Conservation (phyloP, 495 filamentous ascomycete species). For the Amorphotheca resinae region DNA sequence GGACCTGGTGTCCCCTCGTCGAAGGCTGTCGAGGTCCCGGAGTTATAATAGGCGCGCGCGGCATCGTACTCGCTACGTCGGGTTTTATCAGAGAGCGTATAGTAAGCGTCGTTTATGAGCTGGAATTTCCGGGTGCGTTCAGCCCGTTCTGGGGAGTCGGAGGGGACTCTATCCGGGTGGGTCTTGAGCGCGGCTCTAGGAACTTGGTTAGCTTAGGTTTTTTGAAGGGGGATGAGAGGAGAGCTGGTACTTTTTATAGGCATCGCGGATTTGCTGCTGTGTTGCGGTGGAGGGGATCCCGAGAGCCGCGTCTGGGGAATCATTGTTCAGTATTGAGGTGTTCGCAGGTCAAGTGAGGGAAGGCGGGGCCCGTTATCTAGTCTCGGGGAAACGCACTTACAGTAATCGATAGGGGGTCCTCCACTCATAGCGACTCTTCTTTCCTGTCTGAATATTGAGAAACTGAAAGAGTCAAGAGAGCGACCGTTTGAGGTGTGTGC, state of each 20-base stretch:
- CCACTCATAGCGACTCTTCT: slow-evolving; percentile 24
- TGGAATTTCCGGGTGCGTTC: slow-evolving; percentile 83
- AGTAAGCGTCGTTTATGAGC: slow-evolving; percentile 95
- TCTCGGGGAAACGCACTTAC: slow-evolving; percentile 24
- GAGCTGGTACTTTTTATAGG: slow-evolving; percentile 73
- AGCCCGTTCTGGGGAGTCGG: slow-evolving; percentile 73
- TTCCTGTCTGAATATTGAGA: neutral
- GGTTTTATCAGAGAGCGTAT: slow-evolving; percentile 69
- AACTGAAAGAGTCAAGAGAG: neutral
- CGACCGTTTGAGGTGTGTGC: neutral
- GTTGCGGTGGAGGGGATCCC: slow-evolving; percentile 62
- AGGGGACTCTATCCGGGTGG: slow-evolving; percentile 84
- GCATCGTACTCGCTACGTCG: slow-evolving; percentile 86
- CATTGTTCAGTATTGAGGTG: neutral
- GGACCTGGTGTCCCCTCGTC: slow-evolving; percentile 44
- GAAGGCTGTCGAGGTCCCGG: slow-evolving; percentile 29
- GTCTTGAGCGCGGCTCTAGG: slow-evolving; percentile 79
- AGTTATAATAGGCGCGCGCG: slow-evolving; percentile 30
- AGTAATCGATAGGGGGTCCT: slow-evolving; percentile 38
- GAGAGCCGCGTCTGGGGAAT: slow-evolving; percentile 48
- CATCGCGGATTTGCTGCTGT: slow-evolving; percentile 78
- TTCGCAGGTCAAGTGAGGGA: neutral
- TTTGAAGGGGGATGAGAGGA: neutral
- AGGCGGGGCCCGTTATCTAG: no score
- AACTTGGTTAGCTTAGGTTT: slow-evolving; percentile 6